Conservation (phyloP, 2,329 filamentous ascomycete species). For the Lizonia empirigonia region DNA sequence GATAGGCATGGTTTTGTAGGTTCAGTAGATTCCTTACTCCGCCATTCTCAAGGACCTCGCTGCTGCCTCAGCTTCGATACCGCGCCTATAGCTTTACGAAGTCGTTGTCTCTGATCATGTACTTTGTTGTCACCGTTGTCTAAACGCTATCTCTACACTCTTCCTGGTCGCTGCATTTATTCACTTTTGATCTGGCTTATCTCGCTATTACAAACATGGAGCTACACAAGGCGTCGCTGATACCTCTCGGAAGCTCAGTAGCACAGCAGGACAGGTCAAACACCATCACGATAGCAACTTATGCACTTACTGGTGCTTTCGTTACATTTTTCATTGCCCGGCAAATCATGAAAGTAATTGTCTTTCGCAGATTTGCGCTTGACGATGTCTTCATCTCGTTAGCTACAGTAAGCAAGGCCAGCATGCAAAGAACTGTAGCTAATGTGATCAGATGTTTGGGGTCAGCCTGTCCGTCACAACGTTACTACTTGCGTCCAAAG, state of each 20-base stretch:
- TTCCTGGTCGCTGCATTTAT: too few relatives aligned
- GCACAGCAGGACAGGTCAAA: constrained; percentile 29
- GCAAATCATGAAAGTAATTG: constrained; percentile 33
- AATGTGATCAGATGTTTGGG: constrained; percentile 29
- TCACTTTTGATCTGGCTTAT: too few relatives aligned
- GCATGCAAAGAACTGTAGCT: neutral
- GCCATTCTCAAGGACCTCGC: neutral
- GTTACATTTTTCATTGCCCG: constrained; percentile 33
- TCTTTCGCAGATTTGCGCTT: constrained; percentile 29
- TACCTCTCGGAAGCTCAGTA: too few relatives aligned
- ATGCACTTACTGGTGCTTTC: constrained; percentile 30
- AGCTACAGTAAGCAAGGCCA: constrained; percentile 32
- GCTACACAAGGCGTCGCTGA: too few relatives aligned
- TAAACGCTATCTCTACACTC: too few relatives aligned
- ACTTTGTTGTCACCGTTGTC: too few relatives aligned
- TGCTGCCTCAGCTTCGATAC: neutral
- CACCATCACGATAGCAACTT: constrained; percentile 34
- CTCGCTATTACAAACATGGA: neutral
- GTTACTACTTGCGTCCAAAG: constrained; percentile 33
- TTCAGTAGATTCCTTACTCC: neutral
- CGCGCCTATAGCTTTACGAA: too few relatives aligned
- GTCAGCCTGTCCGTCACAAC: constrained; percentile 35
- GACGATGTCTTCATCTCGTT: constrained; percentile 41
- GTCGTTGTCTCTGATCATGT: too few relatives aligned
- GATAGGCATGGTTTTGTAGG: neutral